phyloP scores from a whole-genome alignment of 2,329 filamentous ascomycete genomes.

The Aspergillus ruber region DNA sequence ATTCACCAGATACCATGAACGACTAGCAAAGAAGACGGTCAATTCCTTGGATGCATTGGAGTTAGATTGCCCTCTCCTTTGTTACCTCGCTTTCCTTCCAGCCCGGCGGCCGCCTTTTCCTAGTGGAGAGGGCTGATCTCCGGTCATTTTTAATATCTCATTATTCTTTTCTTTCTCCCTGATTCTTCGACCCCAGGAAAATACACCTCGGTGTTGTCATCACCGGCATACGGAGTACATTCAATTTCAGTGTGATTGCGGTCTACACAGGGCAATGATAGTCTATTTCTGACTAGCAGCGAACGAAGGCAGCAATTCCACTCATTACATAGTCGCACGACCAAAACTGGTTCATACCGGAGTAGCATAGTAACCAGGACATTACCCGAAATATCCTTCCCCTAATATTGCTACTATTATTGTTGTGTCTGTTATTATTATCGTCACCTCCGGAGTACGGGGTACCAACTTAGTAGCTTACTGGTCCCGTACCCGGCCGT shows the following conservation, averaged over 20 bases:
- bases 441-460: too few relatives aligned
- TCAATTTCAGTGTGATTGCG: background rate
- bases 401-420: background rate
- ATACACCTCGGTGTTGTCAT: background rate
- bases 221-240: background rate
- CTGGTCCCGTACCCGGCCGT: too few relatives aligned
- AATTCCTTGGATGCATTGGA: background rate
- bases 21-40: background rate
- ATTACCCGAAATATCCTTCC: background rate
- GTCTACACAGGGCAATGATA: background rate
- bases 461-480: too few relatives aligned
- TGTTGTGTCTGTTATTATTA: background rate
- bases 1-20: too few relatives aligned
- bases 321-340: background rate
- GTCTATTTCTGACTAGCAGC: background rate
- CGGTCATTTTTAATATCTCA: background rate
- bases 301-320: background rate
- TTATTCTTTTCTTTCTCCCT: background rate
- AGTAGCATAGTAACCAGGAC: background rate
- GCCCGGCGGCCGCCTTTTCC: background rate
- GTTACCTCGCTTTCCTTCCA: background rate
- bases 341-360: background rate
- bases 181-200: background rate
- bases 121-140: background rate
- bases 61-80: background rate